A percentile compares a stretch with the other conserved stretches of the same genome.
Evolutionary conservation across 305 asterid genomes (phyloP).

Genomic region (Ilex paraguariensis): DNA sequence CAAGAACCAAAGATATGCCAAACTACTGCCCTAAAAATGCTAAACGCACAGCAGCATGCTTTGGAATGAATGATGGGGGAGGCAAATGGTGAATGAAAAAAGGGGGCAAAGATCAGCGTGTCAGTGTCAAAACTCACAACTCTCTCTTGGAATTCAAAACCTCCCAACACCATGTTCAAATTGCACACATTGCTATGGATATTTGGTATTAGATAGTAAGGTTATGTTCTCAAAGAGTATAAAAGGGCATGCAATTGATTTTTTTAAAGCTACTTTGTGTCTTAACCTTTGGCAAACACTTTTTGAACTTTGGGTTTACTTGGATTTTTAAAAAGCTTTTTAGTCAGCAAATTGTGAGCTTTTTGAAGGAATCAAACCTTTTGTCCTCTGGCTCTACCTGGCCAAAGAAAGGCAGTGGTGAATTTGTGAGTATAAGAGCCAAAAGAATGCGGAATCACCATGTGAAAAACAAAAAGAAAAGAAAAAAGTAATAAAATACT

Average conservation of each 20-base stretch:
- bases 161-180: constrained; percentile 45
- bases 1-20: constrained; percentile 22
- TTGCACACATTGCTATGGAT: constrained; percentile 30
- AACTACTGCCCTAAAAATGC: constrained; percentile 25
- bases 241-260: constrained; percentile 34
- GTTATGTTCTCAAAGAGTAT: constrained; percentile 23
- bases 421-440: too few species aligned
- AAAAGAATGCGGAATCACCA: too few species aligned
- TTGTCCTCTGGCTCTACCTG: too few species aligned
- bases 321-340: too few species aligned
- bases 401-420: too few species aligned
- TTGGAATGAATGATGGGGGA: constrained; percentile 30
- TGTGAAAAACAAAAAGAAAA: too few species aligned
- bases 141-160: constrained; percentile 39
- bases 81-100: constrained; percentile 1
- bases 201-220: constrained; percentile 1
- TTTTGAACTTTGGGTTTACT: constrained; percentile 7
- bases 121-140: constrained; percentile 17
- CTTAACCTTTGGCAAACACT: constrained; percentile 12
- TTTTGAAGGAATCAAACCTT: too few species aligned
- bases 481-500: too few species aligned
- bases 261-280: constrained; percentile 22
- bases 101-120: constrained; percentile 41
- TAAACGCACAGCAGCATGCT: constrained; percentile 36
- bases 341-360: too few species aligned